These are phyloP conservation scores for Dipodascus geniculatus DNA, from an alignment of 805 yeast genomes.

Conservation along the genomic window DNA sequence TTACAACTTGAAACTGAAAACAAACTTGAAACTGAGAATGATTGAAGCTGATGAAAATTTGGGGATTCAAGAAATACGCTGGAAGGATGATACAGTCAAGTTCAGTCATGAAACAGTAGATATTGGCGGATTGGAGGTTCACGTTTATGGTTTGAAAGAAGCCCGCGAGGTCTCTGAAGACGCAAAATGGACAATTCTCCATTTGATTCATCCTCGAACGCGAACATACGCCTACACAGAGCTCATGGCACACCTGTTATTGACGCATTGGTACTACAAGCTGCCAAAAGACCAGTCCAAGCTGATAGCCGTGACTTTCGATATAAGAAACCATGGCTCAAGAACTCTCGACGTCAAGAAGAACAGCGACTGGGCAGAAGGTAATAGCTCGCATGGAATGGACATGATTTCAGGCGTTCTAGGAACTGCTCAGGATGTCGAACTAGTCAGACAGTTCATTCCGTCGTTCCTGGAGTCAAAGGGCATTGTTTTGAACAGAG, in stretches of 20 bases:
- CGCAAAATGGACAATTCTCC: conserved; percentile 7
- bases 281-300: conserved; percentile 3
- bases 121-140: conserved; percentile 37
- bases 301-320: conserved; percentile 39
- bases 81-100: background rate
- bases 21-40: too few species aligned
- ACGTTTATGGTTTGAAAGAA: conserved; percentile 31
- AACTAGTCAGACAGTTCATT: conserved; percentile 30
- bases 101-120: conserved; percentile 7
- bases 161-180: conserved; percentile 17
- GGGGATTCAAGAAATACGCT: background rate
- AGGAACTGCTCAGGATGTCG: conserved; percentile 36
- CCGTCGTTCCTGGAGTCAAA: conserved; percentile 8
- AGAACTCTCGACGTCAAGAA: conserved; percentile 27
- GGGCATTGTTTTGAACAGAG: conserved; percentile 11
- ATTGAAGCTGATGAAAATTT: too few species aligned
- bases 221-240: conserved; percentile 30
- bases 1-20: too few species aligned
- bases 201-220: conserved; percentile 36
- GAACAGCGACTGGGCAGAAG: conserved; percentile 36
- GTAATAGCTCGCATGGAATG: conserved; percentile 38
- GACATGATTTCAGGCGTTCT: conserved; percentile 40
- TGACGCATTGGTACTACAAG: conserved; percentile 14
- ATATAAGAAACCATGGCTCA: conserved; percentile 45
- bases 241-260: conserved; percentile 29